Evolutionary conservation across 306 rosid species (phyloP).

Genomic region (Malus domestica): ASM211411v1 NC_041789.1:24648501-24649000

Average conservation of each 20-base stretch:
- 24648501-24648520: conserved; percentile 66
- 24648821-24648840: conserved; percentile 41
- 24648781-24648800: conserved; percentile 37
- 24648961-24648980: conserved; percentile 57
- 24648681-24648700: conserved; percentile 67
- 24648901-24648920: conserved; percentile 89
- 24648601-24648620: conserved; percentile 68
- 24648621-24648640: conserved; percentile 42
- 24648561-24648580: conserved; percentile 69
- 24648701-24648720: conserved; percentile 49
- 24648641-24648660: conserved; percentile 48
- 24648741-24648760: conserved; percentile 51
- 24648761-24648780: conserved; percentile 80
- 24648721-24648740: neutral
- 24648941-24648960: conserved; percentile 25
- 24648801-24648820: conserved; percentile 44
- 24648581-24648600: conserved; percentile 68
- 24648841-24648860: conserved; percentile 66
- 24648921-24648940: conserved; percentile 42
- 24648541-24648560: conserved; percentile 82
- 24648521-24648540: conserved; percentile 92
- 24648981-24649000: conserved; percentile 74
- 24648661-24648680: conserved; percentile 54
- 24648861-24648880: conserved; percentile 78
- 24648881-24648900: conserved; percentile 86